phyloP scores from a whole-genome alignment of 805 yeast species.

The Pichia membranifaciens region DNA sequence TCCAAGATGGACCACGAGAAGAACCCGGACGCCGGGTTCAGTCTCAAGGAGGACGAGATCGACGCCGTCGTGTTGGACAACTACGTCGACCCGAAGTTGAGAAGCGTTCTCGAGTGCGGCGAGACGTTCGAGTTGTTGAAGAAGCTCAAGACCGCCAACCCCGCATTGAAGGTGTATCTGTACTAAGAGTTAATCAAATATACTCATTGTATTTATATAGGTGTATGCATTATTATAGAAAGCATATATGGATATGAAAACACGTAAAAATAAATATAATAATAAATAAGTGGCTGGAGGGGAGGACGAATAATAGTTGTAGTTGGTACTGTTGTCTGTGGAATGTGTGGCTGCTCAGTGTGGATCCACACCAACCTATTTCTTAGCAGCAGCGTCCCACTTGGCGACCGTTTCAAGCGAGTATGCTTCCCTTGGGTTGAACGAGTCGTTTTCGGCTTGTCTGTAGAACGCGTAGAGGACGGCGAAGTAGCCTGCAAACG shows the following conservation, averaged over 20 bases:
- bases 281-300: neutral
- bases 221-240: slow-evolving; percentile 7
- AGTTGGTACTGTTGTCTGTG: too few relatives aligned
- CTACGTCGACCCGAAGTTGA: slow-evolving; percentile 54
- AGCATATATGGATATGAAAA: neutral
- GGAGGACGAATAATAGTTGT: too few relatives aligned
- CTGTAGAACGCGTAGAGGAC: slow-evolving; percentile 30
- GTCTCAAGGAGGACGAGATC: slow-evolving; percentile 38
- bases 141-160: slow-evolving; percentile 29
- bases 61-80: slow-evolving; percentile 55
- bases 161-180: slow-evolving; percentile 46
- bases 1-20: slow-evolving; percentile 7
- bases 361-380: neutral
- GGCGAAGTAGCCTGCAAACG: slow-evolving; percentile 35
- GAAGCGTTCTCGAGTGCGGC: slow-evolving; percentile 52
- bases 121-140: slow-evolving; percentile 41
- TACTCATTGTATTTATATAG: neutral
- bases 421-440: slow-evolving; percentile 33
- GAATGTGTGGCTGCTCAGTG: too few relatives aligned
- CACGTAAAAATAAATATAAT: slow-evolving; percentile 7
- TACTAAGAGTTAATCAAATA: slow-evolving; percentile 29
- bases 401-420: slow-evolving; percentile 35
- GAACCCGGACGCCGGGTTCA: slow-evolving; percentile 30
- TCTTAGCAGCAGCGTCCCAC: slow-evolving; percentile 40
- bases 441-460: slow-evolving; percentile 34